These are phyloP conservation scores for Suillus tomentosus DNA, from an alignment of 768 basidiomycete species.

Conservation along the genomic window DNA sequence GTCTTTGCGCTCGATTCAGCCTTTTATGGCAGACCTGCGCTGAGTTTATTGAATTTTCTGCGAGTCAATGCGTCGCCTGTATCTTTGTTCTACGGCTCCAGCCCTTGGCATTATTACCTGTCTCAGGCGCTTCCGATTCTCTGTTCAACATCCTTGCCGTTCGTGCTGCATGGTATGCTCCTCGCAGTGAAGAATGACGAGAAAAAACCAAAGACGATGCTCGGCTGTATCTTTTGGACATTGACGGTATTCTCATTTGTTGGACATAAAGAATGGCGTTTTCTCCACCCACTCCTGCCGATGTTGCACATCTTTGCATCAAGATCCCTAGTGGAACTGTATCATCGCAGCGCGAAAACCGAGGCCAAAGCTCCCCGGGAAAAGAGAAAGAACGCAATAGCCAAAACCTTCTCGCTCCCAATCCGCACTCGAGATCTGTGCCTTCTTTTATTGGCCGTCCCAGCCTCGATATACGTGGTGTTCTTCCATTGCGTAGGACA, in stretches of 20 bases:
- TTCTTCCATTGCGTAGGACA: slow-evolving; percentile 81
- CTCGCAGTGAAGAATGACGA: slow-evolving; percentile 25
- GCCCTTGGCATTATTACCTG: slow-evolving; percentile 87
- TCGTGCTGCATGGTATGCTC: slow-evolving; percentile 63
- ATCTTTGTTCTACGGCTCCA: slow-evolving; percentile 91
- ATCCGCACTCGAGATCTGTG: slow-evolving; percentile 39
- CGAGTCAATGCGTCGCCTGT: slow-evolving; percentile 80
- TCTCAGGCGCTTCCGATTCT: slow-evolving; percentile 85
- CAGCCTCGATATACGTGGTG: slow-evolving; percentile 68
- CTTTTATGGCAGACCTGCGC: slow-evolving; percentile 66
- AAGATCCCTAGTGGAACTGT: slow-evolving; percentile 62
- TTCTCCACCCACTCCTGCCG: slow-evolving; percentile 90
- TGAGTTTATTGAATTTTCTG: slow-evolving; percentile 84
- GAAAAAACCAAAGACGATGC: slow-evolving; percentile 43
- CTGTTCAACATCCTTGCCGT: slow-evolving; percentile 72
- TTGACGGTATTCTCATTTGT: slow-evolving; percentile 71
- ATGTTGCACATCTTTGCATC: slow-evolving; percentile 79
- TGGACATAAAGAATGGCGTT: slow-evolving; percentile 97
- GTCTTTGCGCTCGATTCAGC: slow-evolving; percentile 61
- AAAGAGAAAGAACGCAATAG: slow-evolving; percentile 10
- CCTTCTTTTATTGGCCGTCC: slow-evolving; percentile 56
- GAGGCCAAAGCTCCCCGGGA: slow-evolving; percentile 2
- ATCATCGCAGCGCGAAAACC: slow-evolving; percentile 15
- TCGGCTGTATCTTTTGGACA: slow-evolving; percentile 60
- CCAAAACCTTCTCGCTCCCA: slow-evolving; percentile 24